Evolutionary conservation across 2,329 filamentous ascomycete species (phyloP).

Genomic region (Penicillium sp.): DNA sequence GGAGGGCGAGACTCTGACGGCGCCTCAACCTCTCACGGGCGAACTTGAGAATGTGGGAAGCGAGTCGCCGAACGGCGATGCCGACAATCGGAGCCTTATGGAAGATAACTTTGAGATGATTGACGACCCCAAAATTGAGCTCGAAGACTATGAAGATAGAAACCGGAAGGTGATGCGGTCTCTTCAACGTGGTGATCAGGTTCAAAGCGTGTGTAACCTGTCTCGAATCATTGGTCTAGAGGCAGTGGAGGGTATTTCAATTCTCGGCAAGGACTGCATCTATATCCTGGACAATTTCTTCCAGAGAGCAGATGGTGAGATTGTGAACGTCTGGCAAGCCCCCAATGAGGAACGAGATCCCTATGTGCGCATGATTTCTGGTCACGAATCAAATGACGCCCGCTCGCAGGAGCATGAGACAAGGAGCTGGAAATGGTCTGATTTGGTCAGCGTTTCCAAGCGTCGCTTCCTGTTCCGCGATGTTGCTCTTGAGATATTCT

Average conservation of each 20-base stretch:
- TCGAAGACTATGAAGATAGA: constrained; percentile 91
- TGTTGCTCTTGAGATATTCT: constrained; percentile 95
- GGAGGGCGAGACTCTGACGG: constrained; percentile 43
- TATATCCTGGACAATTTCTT: constrained; percentile 98
- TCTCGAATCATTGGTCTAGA: constrained; percentile 92
- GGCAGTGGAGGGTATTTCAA: constrained; percentile 87
- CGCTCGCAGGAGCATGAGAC: constrained; percentile 71
- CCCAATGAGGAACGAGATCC: constrained; percentile 88
- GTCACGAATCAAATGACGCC: constrained; percentile 63
- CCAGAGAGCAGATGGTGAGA: constrained; percentile 89
- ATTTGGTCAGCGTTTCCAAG: constrained; percentile 94
- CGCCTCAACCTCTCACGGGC: constrained; percentile 33
- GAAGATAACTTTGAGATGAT: constrained; percentile 97
- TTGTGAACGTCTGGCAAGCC: constrained; percentile 94
- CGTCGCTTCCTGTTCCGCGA: constrained; percentile 92
- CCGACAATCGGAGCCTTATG: constrained; percentile 45
- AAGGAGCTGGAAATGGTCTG: constrained; percentile 88
- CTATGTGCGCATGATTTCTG: constrained; percentile 90
- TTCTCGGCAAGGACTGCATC: constrained; percentile 84
- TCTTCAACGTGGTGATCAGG: constrained; percentile 82
- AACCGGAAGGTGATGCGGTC: constrained; percentile 97
- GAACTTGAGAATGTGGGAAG: constrained; percentile 34
- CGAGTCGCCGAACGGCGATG: constrained; percentile 30
- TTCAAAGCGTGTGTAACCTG: constrained; percentile 92
- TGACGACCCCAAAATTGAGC: constrained; percentile 82